Percentiles rank a stretch among this genome's conserved stretches.
phyloP scores from a whole-genome alignment of 108 stramenopile species.

The Seminavis robusta region DNA sequence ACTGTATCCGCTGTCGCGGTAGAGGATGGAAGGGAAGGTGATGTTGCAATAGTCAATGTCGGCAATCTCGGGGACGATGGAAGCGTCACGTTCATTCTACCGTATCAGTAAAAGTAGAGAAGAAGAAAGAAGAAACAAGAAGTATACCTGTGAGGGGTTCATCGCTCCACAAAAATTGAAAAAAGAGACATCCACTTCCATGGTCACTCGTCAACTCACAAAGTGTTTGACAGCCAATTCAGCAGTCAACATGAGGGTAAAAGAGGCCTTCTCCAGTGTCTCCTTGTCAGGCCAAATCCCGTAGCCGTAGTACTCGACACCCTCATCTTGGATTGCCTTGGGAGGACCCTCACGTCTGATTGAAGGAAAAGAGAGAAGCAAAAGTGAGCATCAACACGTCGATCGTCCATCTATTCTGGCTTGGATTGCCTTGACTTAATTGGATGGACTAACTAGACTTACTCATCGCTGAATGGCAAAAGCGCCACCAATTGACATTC shows the following conservation, averaged over 20 bases:
- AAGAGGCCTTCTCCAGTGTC: constrained; percentile 10
- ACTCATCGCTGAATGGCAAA: too few species aligned
- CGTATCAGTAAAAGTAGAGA: too few species aligned
- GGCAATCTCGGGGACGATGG: background rate
- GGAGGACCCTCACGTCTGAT: too few species aligned
- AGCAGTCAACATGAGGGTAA: constrained; percentile 16
- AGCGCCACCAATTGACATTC: too few species aligned
- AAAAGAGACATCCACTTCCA: background rate
- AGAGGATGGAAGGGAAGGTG: constrained; percentile 10
- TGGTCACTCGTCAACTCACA: background rate
- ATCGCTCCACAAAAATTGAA: background rate
- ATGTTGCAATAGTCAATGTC: constrained; percentile 6
- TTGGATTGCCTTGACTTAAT: too few species aligned
- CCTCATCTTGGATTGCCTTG: too few species aligned
- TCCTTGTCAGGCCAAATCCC: constrained; percentile 14
- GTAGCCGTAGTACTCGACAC: constrained; percentile 1
- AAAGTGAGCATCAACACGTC: too few species aligned
- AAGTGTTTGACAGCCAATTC: constrained; percentile 18
- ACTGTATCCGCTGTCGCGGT: constrained; percentile 4
- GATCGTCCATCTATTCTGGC: too few species aligned
- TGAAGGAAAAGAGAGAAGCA: too few species aligned
- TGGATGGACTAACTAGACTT: too few species aligned
- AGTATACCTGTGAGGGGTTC: background rate
- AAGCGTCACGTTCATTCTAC: background rate
- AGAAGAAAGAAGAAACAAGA: too few species aligned